Evolutionary conservation across 169 alveolate species (phyloP).

Genomic region (Eimeria acervulina): DNA sequence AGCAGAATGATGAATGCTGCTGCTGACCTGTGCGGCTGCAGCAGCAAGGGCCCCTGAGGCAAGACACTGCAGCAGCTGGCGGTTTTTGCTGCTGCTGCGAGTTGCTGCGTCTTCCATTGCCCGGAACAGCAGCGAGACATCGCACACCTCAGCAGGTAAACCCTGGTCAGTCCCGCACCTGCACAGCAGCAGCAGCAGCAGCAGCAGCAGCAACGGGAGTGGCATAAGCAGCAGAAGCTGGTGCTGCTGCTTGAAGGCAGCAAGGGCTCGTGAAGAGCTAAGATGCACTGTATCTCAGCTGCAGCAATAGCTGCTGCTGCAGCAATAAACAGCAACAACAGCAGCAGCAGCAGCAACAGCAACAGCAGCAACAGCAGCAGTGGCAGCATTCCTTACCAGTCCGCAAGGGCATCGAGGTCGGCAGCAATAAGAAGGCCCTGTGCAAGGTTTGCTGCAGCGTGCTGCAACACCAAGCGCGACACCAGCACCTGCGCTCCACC

Average conservation of each 20-base stretch:
- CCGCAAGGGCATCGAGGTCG: slow-evolving; percentile 52
- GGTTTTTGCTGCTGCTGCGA: slow-evolving; percentile 48
- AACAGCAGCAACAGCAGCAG: slow-evolving; percentile 29
- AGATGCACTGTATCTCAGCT: no score
- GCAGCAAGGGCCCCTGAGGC: slow-evolving; percentile 35
- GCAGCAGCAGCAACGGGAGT: slow-evolving; percentile 52
- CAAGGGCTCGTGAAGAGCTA: no score
- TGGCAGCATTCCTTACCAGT: slow-evolving; percentile 1
- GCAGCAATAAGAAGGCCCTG: slow-evolving; percentile 68
- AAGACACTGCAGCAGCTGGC: slow-evolving; percentile 60
- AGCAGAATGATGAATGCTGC: neutral
- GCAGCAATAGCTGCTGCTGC: neutral
- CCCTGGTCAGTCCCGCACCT: slow-evolving; percentile 58
- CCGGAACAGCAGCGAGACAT: slow-evolving; percentile 9
- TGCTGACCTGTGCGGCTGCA: slow-evolving; percentile 41
- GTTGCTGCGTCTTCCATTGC: slow-evolving; percentile 60
- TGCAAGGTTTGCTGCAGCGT: slow-evolving; percentile 34
- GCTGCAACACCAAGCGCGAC: slow-evolving; percentile 26
- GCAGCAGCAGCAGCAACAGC: slow-evolving; percentile 48
- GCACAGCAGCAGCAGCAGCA: slow-evolving; percentile 48
- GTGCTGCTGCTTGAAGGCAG: neutral
- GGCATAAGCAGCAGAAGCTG: neutral
- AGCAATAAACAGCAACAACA: neutral
- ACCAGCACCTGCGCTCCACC: slow-evolving; percentile 41
- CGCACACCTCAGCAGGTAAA: slow-evolving; percentile 13